phyloP scores from a whole-genome alignment of 2,329 filamentous ascomycete species.

The Pseudocercospora ulei region DNA sequence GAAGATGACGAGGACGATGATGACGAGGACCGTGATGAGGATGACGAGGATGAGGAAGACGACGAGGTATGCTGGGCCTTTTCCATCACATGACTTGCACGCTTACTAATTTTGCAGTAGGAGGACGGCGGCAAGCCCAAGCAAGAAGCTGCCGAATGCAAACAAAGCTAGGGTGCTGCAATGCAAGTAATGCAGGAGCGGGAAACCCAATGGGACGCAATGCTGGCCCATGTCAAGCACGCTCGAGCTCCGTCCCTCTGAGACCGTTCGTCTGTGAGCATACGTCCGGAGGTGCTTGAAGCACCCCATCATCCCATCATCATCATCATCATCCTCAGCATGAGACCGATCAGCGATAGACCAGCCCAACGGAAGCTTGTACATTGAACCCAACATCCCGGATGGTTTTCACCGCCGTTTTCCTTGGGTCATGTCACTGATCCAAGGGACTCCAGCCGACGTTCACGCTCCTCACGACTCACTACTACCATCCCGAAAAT shows the following conservation, averaged over 20 bases:
- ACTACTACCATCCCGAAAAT: conserved; percentile 3
- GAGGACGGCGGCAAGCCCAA: conserved; percentile 86
- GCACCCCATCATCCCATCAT: conserved; percentile 1
- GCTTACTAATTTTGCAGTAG: conserved; percentile 21
- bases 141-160: conserved; percentile 90
- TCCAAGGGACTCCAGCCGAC: conserved; percentile 1
- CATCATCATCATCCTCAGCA: conserved; percentile 2
- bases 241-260: neutral
- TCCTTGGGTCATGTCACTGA: conserved; percentile 4
- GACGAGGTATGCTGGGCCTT: conserved; percentile 39
- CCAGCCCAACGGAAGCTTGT: conserved; percentile 12
- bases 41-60: conserved; percentile 57
- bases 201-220: neutral
- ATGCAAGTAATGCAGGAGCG: conserved; percentile 2
- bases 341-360: conserved; percentile 15
- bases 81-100: neutral
- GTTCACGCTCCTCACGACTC: conserved; percentile 14
- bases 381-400: conserved; percentile 11
- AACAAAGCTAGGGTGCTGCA: conserved; percentile 60
- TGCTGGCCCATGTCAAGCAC: neutral
- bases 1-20: conserved; percentile 91
- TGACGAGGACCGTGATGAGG: conserved; percentile 67
- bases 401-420: conserved; percentile 2
- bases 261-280: neutral
- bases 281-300: conserved; percentile 11